phyloP scores from a whole-genome alignment of 768 basidiomycete species.

The Tricholoma matsutake region DNA sequence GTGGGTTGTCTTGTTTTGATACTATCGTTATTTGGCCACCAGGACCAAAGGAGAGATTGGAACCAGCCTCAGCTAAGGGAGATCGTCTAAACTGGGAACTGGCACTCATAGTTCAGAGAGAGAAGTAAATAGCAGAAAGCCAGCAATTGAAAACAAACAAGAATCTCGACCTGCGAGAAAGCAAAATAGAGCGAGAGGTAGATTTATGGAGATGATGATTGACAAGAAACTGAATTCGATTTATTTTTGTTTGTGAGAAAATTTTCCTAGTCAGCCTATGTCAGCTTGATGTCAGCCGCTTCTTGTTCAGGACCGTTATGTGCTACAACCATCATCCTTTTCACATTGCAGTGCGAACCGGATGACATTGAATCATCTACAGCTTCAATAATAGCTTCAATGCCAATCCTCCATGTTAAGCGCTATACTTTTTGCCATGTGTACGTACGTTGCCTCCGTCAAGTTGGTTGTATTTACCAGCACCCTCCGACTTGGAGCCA shows the following conservation, averaged over 20 bases:
- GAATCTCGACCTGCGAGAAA: conserved; percentile 20
- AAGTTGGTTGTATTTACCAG: not conserved
- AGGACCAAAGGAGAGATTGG: conserved; percentile 5
- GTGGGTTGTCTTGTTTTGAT: not conserved
- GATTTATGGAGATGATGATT: not conserved
- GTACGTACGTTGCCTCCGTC: not conserved
- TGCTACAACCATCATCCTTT: too few species aligned
- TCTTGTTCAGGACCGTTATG: too few species aligned
- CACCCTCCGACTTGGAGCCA: not conserved
- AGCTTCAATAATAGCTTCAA: too few species aligned
- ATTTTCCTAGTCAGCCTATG: too few species aligned
- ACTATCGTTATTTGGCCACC: conserved; percentile 2
- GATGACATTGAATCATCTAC: too few species aligned
- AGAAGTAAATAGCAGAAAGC: not conserved
- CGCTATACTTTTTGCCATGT: not conserved
- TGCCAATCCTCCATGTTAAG: not conserved
- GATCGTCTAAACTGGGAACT: not conserved
- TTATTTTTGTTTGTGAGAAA: too few species aligned
- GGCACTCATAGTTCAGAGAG: conserved; percentile 2
- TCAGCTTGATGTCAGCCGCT: too few species aligned
- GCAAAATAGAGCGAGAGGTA: conserved; percentile 1
- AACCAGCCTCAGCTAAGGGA: not conserved
- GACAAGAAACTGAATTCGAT: not conserved
- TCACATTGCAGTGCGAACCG: too few species aligned
- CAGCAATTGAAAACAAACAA: not conserved